Percentiles rank a stretch among this genome's conserved stretches.
phyloP scores from a whole-genome alignment of 2,329 filamentous ascomycete genomes.

The Diaporthe amygdali region DNA sequence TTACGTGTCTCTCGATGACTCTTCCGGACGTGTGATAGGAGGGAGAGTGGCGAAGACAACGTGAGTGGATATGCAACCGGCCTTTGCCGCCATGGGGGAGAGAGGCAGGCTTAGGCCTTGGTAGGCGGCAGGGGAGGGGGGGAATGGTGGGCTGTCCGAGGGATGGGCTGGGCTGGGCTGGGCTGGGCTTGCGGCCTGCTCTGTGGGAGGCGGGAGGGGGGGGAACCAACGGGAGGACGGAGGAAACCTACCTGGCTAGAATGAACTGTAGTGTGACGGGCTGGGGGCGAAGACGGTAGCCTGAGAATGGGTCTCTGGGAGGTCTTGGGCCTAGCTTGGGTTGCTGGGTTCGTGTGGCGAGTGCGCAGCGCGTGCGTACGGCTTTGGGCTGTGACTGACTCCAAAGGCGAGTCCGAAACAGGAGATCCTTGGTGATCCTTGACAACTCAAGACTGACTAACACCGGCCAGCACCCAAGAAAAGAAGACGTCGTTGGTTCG shows the following conservation, averaged over 20 bases:
- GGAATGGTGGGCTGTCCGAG: conserved; percentile 3
- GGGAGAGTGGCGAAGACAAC: conserved; percentile 26
- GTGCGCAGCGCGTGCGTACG: conserved; percentile 4
- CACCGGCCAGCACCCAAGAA: conserved; percentile 18
- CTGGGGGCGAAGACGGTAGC: conserved; percentile 31
- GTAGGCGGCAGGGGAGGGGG: conserved; percentile 9
- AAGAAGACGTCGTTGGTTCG: conserved; percentile 1
- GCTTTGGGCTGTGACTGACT: conserved; percentile 17
- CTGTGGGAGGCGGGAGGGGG: neutral
- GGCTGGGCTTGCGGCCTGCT: conserved; percentile 15
- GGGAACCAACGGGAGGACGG: conserved; percentile 9
- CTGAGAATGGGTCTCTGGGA: conserved; percentile 34
- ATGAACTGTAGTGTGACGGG: conserved; percentile 34
- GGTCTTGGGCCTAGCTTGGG: conserved; percentile 32
- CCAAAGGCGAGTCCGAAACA: conserved; percentile 22
- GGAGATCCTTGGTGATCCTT: conserved; percentile 20
- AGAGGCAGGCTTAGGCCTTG: conserved; percentile 14
- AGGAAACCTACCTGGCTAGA: conserved; percentile 17
- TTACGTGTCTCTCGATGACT: conserved; percentile 31
- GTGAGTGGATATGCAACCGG: conserved; percentile 19
- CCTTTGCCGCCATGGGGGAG: conserved; percentile 24
- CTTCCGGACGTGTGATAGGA: conserved; percentile 27
- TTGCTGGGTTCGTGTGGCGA: conserved; percentile 7
- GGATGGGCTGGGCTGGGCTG: conserved; percentile 18
- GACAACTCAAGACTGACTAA: conserved; percentile 19